Conservation (phyloP, 352 stramenopile species). For the Phytopythium helicoides region DNA sequence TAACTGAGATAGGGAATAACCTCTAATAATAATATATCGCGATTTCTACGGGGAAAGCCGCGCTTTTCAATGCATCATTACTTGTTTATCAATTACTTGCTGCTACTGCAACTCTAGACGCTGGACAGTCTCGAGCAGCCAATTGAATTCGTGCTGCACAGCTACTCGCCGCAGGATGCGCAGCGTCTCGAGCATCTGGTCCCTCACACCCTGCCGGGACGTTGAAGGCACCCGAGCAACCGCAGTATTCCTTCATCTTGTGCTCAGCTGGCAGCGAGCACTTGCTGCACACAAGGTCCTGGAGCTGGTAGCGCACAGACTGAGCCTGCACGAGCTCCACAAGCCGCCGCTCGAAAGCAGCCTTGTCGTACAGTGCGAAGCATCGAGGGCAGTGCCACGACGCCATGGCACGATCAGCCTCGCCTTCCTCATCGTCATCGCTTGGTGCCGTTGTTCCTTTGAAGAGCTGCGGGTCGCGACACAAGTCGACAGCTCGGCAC, state of each 20-base stretch:
- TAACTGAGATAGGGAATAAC: too few species aligned
- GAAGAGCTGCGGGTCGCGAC: constrained; percentile 90
- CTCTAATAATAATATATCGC: too few species aligned
- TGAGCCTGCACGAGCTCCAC: constrained; percentile 88
- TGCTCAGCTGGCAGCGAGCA: constrained; percentile 71
- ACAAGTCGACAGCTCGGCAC: constrained; percentile 96
- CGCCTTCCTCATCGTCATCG: constrained; percentile 23
- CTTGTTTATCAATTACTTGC: too few species aligned
- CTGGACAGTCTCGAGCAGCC: constrained; percentile 68
- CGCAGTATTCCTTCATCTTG: constrained; percentile 78
- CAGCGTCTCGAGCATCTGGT: constrained; percentile 55
- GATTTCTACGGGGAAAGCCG: too few species aligned
- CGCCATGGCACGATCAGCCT: constrained; percentile 7
- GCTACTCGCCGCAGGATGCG: constrained; percentile 62
- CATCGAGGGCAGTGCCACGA: constrained; percentile 93
- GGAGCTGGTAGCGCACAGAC: constrained; percentile 92
- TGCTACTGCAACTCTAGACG: constrained; percentile 30
- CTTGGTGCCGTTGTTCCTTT: constrained; percentile 48
- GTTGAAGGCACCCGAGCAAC: constrained; percentile 70
- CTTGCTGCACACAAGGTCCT: constrained; percentile 86
- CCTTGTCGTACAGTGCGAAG: constrained; percentile 88
- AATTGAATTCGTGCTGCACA: constrained; percentile 64
- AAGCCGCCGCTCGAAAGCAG: constrained; percentile 88
- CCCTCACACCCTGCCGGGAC: constrained; percentile 27
- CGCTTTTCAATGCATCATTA: too few species aligned